phyloP scores from a whole-genome alignment of 805 yeast genomes.

The Metschnikowia gelsemii region DNA sequence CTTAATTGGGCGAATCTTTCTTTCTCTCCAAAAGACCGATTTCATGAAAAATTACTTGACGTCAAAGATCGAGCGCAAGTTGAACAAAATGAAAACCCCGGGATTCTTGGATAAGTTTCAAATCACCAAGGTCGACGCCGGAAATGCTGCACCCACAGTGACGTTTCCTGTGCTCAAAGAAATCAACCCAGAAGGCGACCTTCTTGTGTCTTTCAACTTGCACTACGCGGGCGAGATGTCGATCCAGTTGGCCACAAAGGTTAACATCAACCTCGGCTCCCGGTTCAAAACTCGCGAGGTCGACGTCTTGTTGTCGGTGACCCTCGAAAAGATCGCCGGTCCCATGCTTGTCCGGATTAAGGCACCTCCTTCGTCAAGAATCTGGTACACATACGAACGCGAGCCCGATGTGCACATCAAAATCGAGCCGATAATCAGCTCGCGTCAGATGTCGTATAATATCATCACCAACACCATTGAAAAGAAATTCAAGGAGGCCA shows the following conservation, averaged over 20 bases:
- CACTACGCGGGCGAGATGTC: slow-evolving; percentile 75
- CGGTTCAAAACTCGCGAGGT: slow-evolving; percentile 75
- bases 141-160: slow-evolving; percentile 76
- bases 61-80: slow-evolving; percentile 62
- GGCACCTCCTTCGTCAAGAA: slow-evolving; percentile 85
- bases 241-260: slow-evolving; percentile 77
- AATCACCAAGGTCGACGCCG: slow-evolving; percentile 70
- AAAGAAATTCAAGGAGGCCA: slow-evolving; percentile 72
- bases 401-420: slow-evolving; percentile 75
- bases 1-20: slow-evolving; percentile 74
- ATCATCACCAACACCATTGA: slow-evolving; percentile 79
- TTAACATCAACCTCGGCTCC: slow-evolving; percentile 70
- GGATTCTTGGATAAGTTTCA: slow-evolving; percentile 83
- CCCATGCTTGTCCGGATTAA: slow-evolving; percentile 67
- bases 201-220: slow-evolving; percentile 59
- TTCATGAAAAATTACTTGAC: slow-evolving; percentile 57
- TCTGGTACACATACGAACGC: slow-evolving; percentile 85
- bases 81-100: slow-evolving; percentile 79
- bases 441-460: slow-evolving; percentile 74
- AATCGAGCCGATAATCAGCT: slow-evolving; percentile 89
- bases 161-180: slow-evolving; percentile 69
- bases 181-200: slow-evolving; percentile 76
- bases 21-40: slow-evolving; percentile 72
- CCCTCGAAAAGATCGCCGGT: slow-evolving; percentile 69
- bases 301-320: slow-evolving; percentile 67